A percentile compares a stretch with the other conserved stretches of the same genome.
Conservation (phyloP, 2,329 filamentous ascomycete species). For the Aspergillus sp. region DNA sequence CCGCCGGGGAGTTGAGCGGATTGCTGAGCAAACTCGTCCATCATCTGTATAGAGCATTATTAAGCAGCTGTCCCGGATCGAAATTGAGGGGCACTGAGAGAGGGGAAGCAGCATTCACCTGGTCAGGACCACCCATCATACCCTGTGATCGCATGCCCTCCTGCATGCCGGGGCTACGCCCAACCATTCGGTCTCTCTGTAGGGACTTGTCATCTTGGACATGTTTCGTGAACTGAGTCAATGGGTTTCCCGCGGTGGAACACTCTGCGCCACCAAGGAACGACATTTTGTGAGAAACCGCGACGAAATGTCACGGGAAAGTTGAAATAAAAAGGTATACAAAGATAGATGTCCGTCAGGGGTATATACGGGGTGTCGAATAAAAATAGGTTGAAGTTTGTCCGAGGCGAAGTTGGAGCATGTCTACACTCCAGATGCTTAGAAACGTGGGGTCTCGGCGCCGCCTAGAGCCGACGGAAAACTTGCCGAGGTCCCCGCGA, state of each 20-base stretch:
- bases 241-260: slow-evolving; percentile 91
- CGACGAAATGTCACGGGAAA: not conserved
- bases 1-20: slow-evolving; percentile 60
- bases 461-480: slow-evolving; percentile 17
- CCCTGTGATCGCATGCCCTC: slow-evolving; percentile 75
- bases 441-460: slow-evolving; percentile 26
- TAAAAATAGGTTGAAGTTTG: slow-evolving; percentile 5
- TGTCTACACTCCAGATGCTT: slow-evolving; percentile 10
- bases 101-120: slow-evolving; percentile 46
- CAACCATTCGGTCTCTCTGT: slow-evolving; percentile 84
- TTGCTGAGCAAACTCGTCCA: slow-evolving; percentile 90
- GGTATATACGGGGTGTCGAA: slow-evolving; percentile 1
- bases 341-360: not conserved
- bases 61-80: slow-evolving; percentile 25
- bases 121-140: slow-evolving; percentile 70
- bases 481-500: slow-evolving; percentile 22
- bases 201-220: slow-evolving; percentile 94
- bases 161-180: slow-evolving; percentile 68
- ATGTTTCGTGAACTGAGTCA: slow-evolving; percentile 97
- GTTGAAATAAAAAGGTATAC: not conserved
- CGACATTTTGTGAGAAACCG: slow-evolving; percentile 65
- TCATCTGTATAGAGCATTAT: slow-evolving; percentile 61
- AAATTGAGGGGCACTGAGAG: not conserved
- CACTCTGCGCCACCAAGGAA: slow-evolving; percentile 96
- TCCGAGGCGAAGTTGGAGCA: slow-evolving; percentile 6